phyloP scores from a whole-genome alignment of 148 eudicot species.

The Fagopyrum tataricum region DNA sequence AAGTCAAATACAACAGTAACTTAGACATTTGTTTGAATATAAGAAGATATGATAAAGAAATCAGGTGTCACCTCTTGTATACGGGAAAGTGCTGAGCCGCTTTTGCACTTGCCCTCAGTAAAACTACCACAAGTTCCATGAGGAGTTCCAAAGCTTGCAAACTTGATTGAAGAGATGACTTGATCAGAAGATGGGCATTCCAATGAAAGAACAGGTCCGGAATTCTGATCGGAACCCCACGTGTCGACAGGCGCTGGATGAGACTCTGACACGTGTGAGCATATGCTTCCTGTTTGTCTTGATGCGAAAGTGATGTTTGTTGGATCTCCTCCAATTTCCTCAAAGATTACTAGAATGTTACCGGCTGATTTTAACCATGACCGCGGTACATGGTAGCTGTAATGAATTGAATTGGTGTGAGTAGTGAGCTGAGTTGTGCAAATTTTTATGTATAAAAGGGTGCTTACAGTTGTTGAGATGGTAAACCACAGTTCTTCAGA shows the following conservation, averaged over 20 bases:
- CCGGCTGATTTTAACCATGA: conserved; percentile 62
- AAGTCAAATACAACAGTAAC: background rate
- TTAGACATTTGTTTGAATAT: background rate
- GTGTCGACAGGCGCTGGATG: conserved; percentile 71
- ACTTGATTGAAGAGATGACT: conserved; percentile 69
- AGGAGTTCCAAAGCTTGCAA: conserved; percentile 95
- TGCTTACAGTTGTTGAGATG: conserved; percentile 77
- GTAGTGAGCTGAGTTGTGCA: background rate
- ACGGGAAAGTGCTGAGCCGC: conserved; percentile 45
- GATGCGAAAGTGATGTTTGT: conserved; percentile 57
- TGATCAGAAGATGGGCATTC: conserved; percentile 66
- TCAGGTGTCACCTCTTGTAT: conserved; percentile 46
- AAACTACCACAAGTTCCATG: conserved; percentile 73
- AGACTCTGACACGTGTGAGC: conserved; percentile 68
- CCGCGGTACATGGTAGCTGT: conserved; percentile 93
- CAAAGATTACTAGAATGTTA: conserved; percentile 67
- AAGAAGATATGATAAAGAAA: background rate
- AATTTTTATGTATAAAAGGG: background rate
- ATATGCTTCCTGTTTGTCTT: conserved; percentile 51
- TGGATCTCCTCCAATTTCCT: conserved; percentile 90
- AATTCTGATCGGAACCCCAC: conserved; percentile 40
- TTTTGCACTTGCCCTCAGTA: conserved; percentile 64
- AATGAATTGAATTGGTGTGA: background rate
- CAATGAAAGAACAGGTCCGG: conserved; percentile 44
- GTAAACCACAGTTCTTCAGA: conserved; percentile 68